Percentiles rank a stretch among this genome's conserved stretches.
Conservation (phyloP, 2,329 filamentous ascomycete species). For the Aspergillus fischeri region DNA sequence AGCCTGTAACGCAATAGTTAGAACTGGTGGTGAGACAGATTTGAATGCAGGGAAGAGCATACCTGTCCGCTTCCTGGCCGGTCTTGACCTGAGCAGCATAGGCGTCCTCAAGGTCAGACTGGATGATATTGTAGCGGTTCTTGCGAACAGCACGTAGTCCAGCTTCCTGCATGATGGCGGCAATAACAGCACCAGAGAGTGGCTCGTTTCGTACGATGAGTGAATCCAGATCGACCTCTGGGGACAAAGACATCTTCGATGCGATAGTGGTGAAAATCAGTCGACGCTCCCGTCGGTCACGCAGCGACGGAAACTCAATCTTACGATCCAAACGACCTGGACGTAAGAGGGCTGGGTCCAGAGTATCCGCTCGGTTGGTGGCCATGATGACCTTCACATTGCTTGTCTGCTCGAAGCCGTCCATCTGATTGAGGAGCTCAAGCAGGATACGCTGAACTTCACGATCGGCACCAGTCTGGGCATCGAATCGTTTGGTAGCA, state of each 20-base stretch:
- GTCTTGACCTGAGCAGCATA: constrained; percentile 97
- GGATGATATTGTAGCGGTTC: constrained; percentile 99
- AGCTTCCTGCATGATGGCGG: constrained; percentile 98
- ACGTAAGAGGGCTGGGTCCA: constrained; percentile 90
- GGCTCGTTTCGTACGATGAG: constrained; percentile 96
- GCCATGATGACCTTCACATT: constrained; percentile 99
- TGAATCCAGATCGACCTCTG: constrained; percentile 93
- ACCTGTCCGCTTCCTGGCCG: constrained; percentile 62
- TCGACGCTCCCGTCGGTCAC: constrained; percentile 88
- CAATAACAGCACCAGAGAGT: constrained; percentile 89
- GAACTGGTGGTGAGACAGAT: constrained; percentile 27
- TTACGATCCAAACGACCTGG: constrained; percentile 95
- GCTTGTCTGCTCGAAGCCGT: constrained; percentile 96
- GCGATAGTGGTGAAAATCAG: constrained; percentile 98
- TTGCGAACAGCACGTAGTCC: constrained; percentile 90
- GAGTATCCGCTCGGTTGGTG: constrained; percentile 94
- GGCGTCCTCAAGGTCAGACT: constrained; percentile 91
- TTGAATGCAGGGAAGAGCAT: constrained; percentile 21
- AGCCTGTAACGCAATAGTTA: constrained; percentile 61
- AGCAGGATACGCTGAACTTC: constrained; percentile 98
- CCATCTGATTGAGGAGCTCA: constrained; percentile 98
- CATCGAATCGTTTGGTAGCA: constrained; percentile 98
- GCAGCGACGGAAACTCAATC: constrained; percentile 95
- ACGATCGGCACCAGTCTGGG: constrained; percentile 94
- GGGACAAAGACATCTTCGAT: constrained; percentile 91